phyloP scores from a whole-genome alignment of 163 green algal genomes.

The Prototheca wickerhamii region DNA sequence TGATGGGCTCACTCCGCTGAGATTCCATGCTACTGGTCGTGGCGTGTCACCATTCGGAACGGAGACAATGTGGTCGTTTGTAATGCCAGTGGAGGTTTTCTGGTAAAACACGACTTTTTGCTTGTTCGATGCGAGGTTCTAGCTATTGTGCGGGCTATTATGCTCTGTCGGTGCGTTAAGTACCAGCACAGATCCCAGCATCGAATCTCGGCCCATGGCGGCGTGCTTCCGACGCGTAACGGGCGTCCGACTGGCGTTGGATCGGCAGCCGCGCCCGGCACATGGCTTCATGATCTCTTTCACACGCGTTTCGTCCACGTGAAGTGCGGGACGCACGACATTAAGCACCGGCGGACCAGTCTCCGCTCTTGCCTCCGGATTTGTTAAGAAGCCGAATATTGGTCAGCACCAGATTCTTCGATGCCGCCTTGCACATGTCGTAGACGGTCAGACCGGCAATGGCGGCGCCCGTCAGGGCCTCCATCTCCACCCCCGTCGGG shows the following conservation, averaged over 20 bases:
- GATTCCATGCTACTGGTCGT: too few species aligned
- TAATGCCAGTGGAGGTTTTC: too few species aligned
- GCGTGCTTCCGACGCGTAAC: too few species aligned
- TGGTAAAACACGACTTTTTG: too few species aligned
- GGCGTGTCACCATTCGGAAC: too few species aligned
- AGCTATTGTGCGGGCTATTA: not conserved
- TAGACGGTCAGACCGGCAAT: constrained; percentile 88
- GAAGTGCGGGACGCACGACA: too few species aligned
- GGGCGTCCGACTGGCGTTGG: too few species aligned
- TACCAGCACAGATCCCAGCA: not conserved
- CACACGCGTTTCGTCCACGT: too few species aligned
- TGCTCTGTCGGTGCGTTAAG: not conserved
- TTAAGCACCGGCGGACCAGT: constrained; percentile 18
- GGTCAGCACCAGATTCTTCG: constrained; percentile 61
- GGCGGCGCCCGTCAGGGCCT: constrained; percentile 78
- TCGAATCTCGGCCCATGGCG: too few species aligned
- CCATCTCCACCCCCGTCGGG: constrained; percentile 91
- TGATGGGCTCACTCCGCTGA: not conserved
- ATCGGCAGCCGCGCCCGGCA: too few species aligned
- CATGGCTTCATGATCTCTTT: not conserved
- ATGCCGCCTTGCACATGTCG: constrained; percentile 93
- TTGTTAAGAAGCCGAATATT: constrained; percentile 69
- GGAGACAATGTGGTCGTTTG: too few species aligned
- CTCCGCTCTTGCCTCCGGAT: constrained; percentile 60
- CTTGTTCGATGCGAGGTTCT: too few species aligned